Evolutionary conservation across 768 basidiomycete species (phyloP).

Genomic region (Aureoboletus auriporus): DNA sequence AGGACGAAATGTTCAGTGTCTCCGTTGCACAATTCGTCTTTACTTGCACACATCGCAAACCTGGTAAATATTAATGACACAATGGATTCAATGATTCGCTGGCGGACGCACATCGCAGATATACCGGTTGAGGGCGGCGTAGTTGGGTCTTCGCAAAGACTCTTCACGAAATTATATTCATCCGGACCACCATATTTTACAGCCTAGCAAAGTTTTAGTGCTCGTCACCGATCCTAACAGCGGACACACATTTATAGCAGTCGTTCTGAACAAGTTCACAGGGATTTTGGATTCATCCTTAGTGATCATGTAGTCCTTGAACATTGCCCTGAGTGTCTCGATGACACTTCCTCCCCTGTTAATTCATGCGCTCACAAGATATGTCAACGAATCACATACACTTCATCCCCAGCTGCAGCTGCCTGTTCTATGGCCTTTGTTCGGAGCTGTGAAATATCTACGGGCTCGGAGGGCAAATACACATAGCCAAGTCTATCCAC

Average conservation of each 20-base stretch:
- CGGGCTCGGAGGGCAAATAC: conserved; percentile 58
- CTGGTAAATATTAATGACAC: conserved; percentile 31
- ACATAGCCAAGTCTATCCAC: conserved; percentile 79
- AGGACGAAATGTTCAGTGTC: conserved; percentile 62
- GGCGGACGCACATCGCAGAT: conserved; percentile 69
- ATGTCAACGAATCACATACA: conserved; percentile 21
- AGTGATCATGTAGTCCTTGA: conserved; percentile 64
- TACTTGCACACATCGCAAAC: conserved; percentile 58
- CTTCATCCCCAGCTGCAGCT: conserved; percentile 41
- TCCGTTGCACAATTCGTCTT: conserved; percentile 52
- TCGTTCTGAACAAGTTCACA: conserved; percentile 64
- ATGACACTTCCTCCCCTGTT: conserved; percentile 51
- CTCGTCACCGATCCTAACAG: neutral
- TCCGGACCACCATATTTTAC: conserved; percentile 67
- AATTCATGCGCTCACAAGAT: neutral
- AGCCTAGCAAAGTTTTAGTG: conserved; percentile 38
- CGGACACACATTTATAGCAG: conserved; percentile 46
- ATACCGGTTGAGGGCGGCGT: conserved; percentile 68
- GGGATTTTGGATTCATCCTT: conserved; percentile 78
- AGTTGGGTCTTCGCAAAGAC: conserved; percentile 65
- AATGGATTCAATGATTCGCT: no score
- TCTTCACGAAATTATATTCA: conserved; percentile 72
- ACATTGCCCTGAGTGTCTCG: conserved; percentile 65
- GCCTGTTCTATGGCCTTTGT: conserved; percentile 66
- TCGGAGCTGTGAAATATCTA: conserved; percentile 68